Evolutionary conservation across 2,329 filamentous ascomycete genomes (phyloP).

Genomic region (Phyllosticta citriasiana): DNA sequence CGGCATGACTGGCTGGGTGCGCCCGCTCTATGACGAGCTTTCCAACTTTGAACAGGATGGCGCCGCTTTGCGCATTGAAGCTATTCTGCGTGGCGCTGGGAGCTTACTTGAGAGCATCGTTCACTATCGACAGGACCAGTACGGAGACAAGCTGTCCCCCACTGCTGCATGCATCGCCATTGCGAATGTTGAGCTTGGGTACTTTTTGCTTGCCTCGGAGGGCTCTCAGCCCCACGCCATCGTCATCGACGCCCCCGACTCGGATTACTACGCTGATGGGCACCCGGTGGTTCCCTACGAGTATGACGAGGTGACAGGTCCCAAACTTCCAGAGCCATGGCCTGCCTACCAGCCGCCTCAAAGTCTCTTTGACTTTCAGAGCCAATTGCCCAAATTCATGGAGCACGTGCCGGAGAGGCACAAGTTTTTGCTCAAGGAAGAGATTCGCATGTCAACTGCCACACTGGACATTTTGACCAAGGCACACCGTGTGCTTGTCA

Average conservation of each 20-base stretch:
- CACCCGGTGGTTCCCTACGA: conserved; percentile 37
- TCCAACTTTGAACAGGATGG: conserved; percentile 40
- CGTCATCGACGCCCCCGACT: conserved; percentile 39
- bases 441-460: conserved; percentile 59
- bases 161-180: conserved; percentile 40
- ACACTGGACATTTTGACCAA: conserved; percentile 64
- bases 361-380: conserved; percentile 45
- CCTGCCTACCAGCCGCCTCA: conserved; percentile 56
- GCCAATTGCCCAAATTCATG: conserved; percentile 46
- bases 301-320: conserved; percentile 30
- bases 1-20: conserved; percentile 47
- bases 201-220: conserved; percentile 44
- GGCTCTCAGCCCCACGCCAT: conserved; percentile 41
- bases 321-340: conserved; percentile 41
- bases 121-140: conserved; percentile 16
- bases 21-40: conserved; percentile 47
- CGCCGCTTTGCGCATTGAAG: conserved; percentile 45
- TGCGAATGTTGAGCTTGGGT: conserved; percentile 47
- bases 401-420: conserved; percentile 51
- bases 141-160: conserved; percentile 19
- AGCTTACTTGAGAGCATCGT: conserved; percentile 41
- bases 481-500: conserved; percentile 59
- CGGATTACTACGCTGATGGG: conserved; percentile 21
- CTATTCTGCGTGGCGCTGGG: conserved; percentile 43
- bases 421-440: conserved; percentile 53